Base-by-base conservation (phyloP, 306 rosid species). In the Trifolium pratense region DNA sequence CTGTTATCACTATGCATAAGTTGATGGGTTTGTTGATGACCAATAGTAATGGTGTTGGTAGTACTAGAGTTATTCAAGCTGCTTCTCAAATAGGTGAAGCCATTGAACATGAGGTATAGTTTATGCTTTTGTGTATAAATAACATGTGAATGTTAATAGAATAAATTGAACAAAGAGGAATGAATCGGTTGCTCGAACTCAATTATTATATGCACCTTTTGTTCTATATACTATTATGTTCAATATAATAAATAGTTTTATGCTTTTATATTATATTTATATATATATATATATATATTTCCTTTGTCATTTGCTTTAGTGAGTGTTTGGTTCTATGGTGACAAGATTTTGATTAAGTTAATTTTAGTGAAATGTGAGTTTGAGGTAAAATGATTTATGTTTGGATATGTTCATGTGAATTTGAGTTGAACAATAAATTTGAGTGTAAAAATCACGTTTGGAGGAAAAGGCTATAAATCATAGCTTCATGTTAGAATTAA, bases 21-120 rank as follows among this genome's bases (percentile, higher is more conserved):
- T 75, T 94, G 88, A 88, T 91, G 97, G 96, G 90, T n/a, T 76
- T 91, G 82, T 76, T 94, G 89, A 94, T 94, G 97, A 83, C 95
- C 14, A 86, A 79, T 75, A 56, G 12, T 72, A 88, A 80, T 64
- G 93, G 91, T 2, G 36, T 80, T 5, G 96, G 97, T n/a, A 55
- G 51, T 75, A 81, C 87, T 40, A 68, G 91, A 70, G 97, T 94
- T 6, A 77, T 88, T 42, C 96, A 89, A 63, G 96, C 93, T n/a
- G 96, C 99, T 53, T 25, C 46, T 62, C 90, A 86, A 39, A 84
- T 91, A n/a, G 99, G 99, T 8, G 99, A 94, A 88, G 93, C 97
- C 17, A 52, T 91, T 66, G 97, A 94, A 74, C 80, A 94, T 0
- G 99, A 94, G 99, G 99, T 91, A 52, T 40, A 78, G 60, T 21